Evolutionary conservation across 2,329 filamentous ascomycete species (phyloP), one percentile per base, ranked within the genome.

Genomic region (Lanzia echinophila): DNA sequence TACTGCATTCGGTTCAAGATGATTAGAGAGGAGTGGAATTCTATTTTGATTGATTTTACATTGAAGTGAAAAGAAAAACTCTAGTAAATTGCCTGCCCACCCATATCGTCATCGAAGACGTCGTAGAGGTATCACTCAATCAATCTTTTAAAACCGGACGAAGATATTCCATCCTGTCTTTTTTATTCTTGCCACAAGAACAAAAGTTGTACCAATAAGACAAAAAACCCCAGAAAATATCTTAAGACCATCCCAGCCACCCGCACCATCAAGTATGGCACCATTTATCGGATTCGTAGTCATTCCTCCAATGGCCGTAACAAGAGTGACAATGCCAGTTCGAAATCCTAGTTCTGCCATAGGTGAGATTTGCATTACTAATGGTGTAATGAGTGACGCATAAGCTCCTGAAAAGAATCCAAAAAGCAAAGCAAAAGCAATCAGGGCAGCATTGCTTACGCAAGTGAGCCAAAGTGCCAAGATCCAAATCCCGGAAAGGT

Each of bases 281-380:
- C 84, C 84, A 1, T 75, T 83, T 58, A 88, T 84, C 1, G 85
- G 85, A 38, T 75, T 79, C 0, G 83, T 82, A 0, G 80, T 81
- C 44, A 90, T 69, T 1, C 79, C 82, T 2, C 81, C 84, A 22
- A 89, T 70, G 1, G 79, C 76, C 53, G 81, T 72, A 38, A 83
- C 63, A 17, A 79, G 78, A 65, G 84, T 86, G 15, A 79, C 74
- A 0, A 77, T 75, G 0, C 86, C 86, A 1, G 78, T 81, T 6
- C 86, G 75, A 3, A 81, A 76, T 15, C 86, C 87, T 24, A 90
- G 82, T 66, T 87, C 75, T n/a, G 77, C 72, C 24, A 88, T 75
- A 47, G 86, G 81, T 1, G 79, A 82, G 55, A 89, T 84, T 62
- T 88, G 82, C 1, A 83, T 83, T n/a, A 90, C 72, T 12, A 86